These are phyloP conservation scores for Pichia thaimueangensis DNA, from an alignment of 805 yeast genomes.

Conservation along the genomic window DNA sequence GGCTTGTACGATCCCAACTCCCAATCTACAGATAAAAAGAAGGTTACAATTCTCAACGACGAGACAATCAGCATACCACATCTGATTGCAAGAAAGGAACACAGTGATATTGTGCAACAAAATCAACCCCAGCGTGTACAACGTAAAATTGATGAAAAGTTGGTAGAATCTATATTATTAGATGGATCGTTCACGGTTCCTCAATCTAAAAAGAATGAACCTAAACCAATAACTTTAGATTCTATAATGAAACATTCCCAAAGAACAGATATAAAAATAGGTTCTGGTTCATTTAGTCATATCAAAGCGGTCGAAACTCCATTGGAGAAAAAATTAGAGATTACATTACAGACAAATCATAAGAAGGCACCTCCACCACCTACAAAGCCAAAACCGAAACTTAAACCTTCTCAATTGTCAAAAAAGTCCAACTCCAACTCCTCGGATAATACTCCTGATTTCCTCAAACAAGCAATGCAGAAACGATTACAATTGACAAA, in stretches of 20 bases:
- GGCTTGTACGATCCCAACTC: conserved; percentile 3
- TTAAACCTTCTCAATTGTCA: conserved; percentile 1
- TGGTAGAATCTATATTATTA: conserved; percentile 11
- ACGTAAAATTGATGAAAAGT: too few relatives aligned
- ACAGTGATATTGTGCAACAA: too few relatives aligned
- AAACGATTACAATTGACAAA: conserved; percentile 1
- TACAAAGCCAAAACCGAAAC: conserved; percentile 1
- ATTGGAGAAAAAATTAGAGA: not conserved
- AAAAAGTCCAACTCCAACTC: not conserved
- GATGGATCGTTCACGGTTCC: conserved; percentile 7
- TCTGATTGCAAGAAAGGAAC: conserved; percentile 2
- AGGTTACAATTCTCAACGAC: not conserved
- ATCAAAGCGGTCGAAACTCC: not conserved
- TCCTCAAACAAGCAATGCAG: conserved; percentile 1
- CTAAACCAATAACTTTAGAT: conserved; percentile 20
- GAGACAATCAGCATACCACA: not conserved
- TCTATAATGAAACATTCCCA: conserved; percentile 16
- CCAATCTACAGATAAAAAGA: not conserved
- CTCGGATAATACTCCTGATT: not conserved
- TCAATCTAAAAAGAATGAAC: conserved; percentile 13
- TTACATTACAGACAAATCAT: not conserved
- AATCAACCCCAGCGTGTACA: too few relatives aligned
- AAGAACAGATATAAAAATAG: not conserved
- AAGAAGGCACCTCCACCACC: not conserved
- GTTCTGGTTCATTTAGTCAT: not conserved